Evolutionary conservation across 257 asterid species (phyloP), one percentile per base, ranked within the genome.

Genomic region (Solanum pimpinellifolium): DNA sequence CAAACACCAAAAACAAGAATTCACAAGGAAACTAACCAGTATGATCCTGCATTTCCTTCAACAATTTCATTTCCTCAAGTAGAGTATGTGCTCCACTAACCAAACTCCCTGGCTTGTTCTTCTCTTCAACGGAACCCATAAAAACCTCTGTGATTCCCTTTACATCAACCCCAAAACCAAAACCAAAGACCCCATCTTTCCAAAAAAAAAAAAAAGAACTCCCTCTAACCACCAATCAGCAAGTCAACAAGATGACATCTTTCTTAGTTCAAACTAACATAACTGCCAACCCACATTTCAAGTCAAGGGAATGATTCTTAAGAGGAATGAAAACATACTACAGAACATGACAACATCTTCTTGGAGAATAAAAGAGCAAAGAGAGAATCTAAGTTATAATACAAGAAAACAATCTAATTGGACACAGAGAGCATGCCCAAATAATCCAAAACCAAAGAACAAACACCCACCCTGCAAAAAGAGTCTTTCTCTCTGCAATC

Each of bases 11-110:
- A 83, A 29, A 3, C 20, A 88, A 73, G 52, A 62, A 83, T 60
- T 35, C 42, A 20, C 15, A 59, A 69, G 21, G 37, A 5, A 85
- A 91, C 98, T 89, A 11, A 92, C 98, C 98, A 85, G 87, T 90
- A 25, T 90, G 95, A 87, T 94, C 98, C 91, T 95, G 97, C 95
- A 95, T 95, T 93, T 93, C 98, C 59, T 93, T 95, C 94, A 95
- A 90, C 85, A 95, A 41, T 65, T 92, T 95, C 96, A 95, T 93
- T 90, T 95, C 98, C 87, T 93, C 98, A 87, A 94, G 92, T 20
- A 94, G 88, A 86, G 91, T 92, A 86, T 89, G 91, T 15, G 93
- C 89, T 74, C 96, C 98, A 86, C 91, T 83, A 23, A 93, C 87
- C 92, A 92, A 91, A 86, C 93, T 91, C 65, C 93, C 97, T 39